These are phyloP conservation scores for Daldinia caldariorum DNA, from an alignment of 495 filamentous ascomycete species.

Conservation along the genomic window DNA sequence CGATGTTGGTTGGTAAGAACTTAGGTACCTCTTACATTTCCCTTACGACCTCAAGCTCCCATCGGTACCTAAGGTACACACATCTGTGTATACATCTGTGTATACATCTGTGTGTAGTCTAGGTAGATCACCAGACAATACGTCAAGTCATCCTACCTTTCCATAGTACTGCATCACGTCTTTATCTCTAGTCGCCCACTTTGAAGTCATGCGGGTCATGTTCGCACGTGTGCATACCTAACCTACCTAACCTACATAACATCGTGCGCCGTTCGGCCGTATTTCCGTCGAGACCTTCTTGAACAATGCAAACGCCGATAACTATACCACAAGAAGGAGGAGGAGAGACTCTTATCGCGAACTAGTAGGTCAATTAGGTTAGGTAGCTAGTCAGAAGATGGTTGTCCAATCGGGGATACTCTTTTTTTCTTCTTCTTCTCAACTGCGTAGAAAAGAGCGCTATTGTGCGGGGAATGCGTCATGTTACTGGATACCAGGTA, in stretches of 20 bases:
- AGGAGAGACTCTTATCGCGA: conserved; percentile 20
- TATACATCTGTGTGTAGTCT: neutral
- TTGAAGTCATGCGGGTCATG: neutral
- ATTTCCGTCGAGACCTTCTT: neutral
- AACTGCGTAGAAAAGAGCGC: conserved; percentile 1
- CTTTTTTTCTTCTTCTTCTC: neutral
- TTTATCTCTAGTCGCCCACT: neutral
- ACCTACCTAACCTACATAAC: too few relatives aligned
- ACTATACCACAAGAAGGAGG: conserved; percentile 38
- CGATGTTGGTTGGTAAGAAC: too few relatives aligned
- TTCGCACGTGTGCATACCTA: neutral
- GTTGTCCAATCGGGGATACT: conserved; percentile 11
- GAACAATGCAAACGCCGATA: conserved; percentile 5
- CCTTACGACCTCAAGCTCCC: neutral
- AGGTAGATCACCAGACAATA: neutral
- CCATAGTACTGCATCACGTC: neutral
- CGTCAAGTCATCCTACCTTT: neutral
- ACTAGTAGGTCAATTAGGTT: too few relatives aligned
- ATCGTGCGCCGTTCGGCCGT: neutral
- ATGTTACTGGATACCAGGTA: neutral
- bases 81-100: too few relatives aligned
- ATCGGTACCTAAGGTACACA: too few relatives aligned
- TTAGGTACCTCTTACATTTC: neutral
- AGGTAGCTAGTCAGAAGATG: neutral
- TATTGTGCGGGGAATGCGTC: conserved; percentile 22